Evolutionary conservation across 352 stramenopile species (phyloP).

Genomic region (Pythium rishiriense): DNA sequence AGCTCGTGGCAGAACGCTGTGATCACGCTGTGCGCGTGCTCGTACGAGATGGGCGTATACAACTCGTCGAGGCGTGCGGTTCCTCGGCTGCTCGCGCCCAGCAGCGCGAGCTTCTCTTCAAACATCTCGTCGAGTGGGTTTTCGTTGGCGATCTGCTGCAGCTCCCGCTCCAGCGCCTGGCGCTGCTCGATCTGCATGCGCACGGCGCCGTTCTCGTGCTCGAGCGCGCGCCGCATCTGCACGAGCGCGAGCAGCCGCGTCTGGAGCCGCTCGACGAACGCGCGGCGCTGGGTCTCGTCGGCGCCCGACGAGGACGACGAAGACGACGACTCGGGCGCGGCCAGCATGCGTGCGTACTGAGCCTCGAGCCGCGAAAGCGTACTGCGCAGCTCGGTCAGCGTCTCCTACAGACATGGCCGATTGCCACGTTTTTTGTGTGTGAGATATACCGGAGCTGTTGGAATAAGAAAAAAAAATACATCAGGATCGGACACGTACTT

Average conservation of each 20-base stretch:
- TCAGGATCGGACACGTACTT: constrained; percentile 6
- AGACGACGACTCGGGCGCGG: neutral
- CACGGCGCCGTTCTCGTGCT: constrained; percentile 30
- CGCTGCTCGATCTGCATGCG: constrained; percentile 20
- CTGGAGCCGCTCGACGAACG: constrained; percentile 19
- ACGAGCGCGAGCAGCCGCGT: constrained; percentile 31
- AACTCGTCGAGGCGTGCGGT: constrained; percentile 11
- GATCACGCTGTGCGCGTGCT: constrained; percentile 19
- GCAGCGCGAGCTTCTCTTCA: constrained; percentile 36
- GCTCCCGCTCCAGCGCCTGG: constrained; percentile 12
- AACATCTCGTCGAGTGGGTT: constrained; percentile 33
- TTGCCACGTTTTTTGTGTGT: neutral
- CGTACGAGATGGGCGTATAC: constrained; percentile 17
- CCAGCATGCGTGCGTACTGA: constrained; percentile 24
- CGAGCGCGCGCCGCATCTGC: constrained; percentile 30
- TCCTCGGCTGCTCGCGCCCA: constrained; percentile 23
- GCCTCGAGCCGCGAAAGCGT: constrained; percentile 28
- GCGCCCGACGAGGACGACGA: neutral
- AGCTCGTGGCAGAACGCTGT: constrained; percentile 26
- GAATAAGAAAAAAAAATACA: neutral
- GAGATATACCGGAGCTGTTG: neutral
- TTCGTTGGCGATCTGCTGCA: constrained; percentile 28
- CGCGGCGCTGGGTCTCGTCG: constrained; percentile 3
- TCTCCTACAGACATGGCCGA: constrained; percentile 18
- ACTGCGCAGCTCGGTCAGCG: constrained; percentile 26